Evolutionary conservation across 2,329 filamentous ascomycete species (phyloP).

Genomic region (Emergomyces pasteurianus): DNA sequence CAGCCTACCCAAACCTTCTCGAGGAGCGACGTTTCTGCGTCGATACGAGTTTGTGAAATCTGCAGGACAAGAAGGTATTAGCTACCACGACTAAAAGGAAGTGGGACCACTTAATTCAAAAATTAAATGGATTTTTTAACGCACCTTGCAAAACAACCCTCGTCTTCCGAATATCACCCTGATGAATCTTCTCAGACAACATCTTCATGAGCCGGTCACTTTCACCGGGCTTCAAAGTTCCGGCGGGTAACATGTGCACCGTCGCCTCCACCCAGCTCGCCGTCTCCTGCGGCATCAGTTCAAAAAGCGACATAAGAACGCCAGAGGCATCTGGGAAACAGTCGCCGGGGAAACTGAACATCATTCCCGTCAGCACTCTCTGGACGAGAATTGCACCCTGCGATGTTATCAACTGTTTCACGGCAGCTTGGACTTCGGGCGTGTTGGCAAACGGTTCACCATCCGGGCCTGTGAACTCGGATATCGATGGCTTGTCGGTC

Average conservation of each 20-base stretch:
- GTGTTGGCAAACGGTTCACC: constrained; percentile 48
- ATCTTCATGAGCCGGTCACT: constrained; percentile 67
- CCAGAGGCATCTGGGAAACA: constrained; percentile 92
- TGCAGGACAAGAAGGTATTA: constrained; percentile 10
- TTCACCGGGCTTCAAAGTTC: constrained; percentile 68
- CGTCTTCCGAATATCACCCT: constrained; percentile 63
- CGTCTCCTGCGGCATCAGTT: constrained; percentile 69
- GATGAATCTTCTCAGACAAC: constrained; percentile 64
- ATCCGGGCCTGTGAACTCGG: constrained; percentile 50
- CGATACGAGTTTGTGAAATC: constrained; percentile 96
- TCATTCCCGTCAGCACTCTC: constrained; percentile 90
- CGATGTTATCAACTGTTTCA: constrained; percentile 57
- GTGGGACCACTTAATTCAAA: too few species aligned
- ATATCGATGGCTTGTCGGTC: constrained; percentile 51
- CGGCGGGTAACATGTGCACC: constrained; percentile 68
- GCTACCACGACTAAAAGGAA: not conserved
- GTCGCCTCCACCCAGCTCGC: constrained; percentile 74
- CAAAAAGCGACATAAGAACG: constrained; percentile 79
- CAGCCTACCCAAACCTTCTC: constrained; percentile 77
- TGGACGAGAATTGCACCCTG: constrained; percentile 74
- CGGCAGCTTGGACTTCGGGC: constrained; percentile 56
- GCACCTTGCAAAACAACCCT: constrained; percentile 62
- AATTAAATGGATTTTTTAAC: constrained; percentile 4
- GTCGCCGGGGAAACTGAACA: constrained; percentile 95
- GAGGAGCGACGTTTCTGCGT: constrained; percentile 84